Conservation (phyloP, 1,284 basidiomycete species). For the Cryptococcus sp. region DNA sequence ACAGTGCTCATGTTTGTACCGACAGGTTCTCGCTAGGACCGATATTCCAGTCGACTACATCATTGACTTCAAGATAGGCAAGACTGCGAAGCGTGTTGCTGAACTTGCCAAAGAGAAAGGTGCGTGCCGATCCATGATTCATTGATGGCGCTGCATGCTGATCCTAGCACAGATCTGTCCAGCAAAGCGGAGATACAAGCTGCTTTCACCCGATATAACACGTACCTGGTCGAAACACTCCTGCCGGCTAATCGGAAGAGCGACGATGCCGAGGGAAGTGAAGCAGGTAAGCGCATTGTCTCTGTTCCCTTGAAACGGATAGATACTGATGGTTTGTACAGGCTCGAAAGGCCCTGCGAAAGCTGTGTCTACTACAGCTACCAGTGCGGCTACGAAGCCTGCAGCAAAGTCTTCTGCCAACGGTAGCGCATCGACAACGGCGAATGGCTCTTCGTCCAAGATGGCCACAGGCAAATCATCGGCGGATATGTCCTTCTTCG, state of each 20-base stretch:
- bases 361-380: not conserved
- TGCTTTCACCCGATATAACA: conserved; percentile 24
- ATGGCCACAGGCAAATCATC: not conserved
- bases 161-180: conserved; percentile 9
- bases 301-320: not conserved
- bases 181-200: conserved; percentile 19
- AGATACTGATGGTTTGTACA: too few relatives aligned
- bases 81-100: conserved; percentile 13
- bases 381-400: not conserved
- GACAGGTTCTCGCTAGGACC: conserved; percentile 36
- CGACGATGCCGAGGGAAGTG: conserved; percentile 10
- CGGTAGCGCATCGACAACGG: not conserved
- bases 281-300: conserved; percentile 11
- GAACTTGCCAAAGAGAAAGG: conserved; percentile 20
- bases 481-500: conserved; percentile 44
- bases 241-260: conserved; percentile 11
- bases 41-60: conserved; percentile 40
- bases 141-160: not conserved
- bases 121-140: conserved; percentile 9
- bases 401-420: not conserved
- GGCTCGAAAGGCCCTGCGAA: conserved; percentile 6
- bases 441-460: conserved; percentile 1
- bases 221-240: conserved; percentile 17
- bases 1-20: not conserved
- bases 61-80: conserved; percentile 27